Conservation (phyloP, 768 basidiomycete species). For the Sarcodon aspratus region DNA sequence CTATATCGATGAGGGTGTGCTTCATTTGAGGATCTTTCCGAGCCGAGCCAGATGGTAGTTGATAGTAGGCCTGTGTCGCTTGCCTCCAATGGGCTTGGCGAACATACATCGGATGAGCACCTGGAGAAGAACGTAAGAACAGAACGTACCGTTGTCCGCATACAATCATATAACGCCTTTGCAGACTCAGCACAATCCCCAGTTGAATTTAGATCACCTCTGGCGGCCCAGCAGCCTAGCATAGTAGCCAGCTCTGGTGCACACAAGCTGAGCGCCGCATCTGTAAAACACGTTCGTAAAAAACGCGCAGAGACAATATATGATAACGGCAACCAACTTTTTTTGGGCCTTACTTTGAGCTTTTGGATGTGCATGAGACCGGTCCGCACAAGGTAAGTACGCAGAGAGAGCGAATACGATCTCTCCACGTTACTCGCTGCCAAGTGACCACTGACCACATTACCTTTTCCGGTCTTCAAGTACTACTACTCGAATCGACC, state of each 20-base stretch:
- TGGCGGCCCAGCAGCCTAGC: constrained; percentile 83
- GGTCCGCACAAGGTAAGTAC: too few species aligned
- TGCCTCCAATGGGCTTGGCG: constrained; percentile 54
- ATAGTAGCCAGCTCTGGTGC: constrained; percentile 60
- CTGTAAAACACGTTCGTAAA: constrained; percentile 18
- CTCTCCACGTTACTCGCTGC: too few species aligned
- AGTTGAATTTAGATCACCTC: constrained; percentile 44
- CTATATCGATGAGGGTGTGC: too few species aligned
- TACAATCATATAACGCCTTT: constrained; percentile 61
- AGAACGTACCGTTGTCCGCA: constrained; percentile 66
- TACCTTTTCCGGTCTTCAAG: too few species aligned
- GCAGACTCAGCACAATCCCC: constrained; percentile 48
- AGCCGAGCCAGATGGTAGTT: constrained; percentile 85
- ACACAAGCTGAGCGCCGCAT: constrained; percentile 41
- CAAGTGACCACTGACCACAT: too few species aligned
- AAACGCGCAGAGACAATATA: neutral
- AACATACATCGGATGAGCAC: neutral
- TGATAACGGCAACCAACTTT: constrained; percentile 33
- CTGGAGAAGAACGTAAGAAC: constrained; percentile 1
- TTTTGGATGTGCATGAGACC: constrained; percentile 50
- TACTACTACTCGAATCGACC: neutral
- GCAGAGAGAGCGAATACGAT: too few species aligned
- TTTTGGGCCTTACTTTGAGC: constrained; percentile 70
- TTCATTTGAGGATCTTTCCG: constrained; percentile 62
- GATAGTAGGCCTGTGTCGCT: constrained; percentile 64